Evolutionary conservation across 805 yeast genomes (phyloP).

Genomic region (Kurtzmaniella fragi): DNA sequence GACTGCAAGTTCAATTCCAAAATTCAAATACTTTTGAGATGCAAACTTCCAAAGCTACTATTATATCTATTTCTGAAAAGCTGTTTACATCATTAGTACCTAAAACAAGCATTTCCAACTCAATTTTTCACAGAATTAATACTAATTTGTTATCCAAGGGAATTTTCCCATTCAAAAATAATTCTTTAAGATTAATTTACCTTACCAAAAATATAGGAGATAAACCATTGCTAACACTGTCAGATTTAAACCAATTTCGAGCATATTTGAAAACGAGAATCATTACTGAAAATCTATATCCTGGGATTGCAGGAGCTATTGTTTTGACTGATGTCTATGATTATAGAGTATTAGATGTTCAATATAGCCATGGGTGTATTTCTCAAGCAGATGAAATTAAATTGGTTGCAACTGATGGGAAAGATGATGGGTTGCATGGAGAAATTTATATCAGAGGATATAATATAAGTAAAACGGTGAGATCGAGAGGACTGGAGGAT

Average conservation of each 20-base stretch:
- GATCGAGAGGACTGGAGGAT: constrained; percentile 7
- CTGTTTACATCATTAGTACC: constrained; percentile 10
- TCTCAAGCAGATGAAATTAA: constrained; percentile 60
- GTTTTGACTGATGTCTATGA: constrained; percentile 58
- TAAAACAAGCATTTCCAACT: constrained; percentile 5
- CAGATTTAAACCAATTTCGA: constrained; percentile 36
- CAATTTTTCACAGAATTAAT: constrained; percentile 23
- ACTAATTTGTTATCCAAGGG: constrained; percentile 45
- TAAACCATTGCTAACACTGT: constrained; percentile 12
- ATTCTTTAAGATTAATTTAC: constrained; percentile 38
- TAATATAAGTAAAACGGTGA: constrained; percentile 49
- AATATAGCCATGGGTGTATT: constrained; percentile 45
- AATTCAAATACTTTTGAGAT: constrained; percentile 10
- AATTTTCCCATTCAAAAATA: constrained; percentile 12
- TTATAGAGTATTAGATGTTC: constrained; percentile 44
- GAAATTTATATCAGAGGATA: constrained; percentile 58
- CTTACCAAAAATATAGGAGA: constrained; percentile 23
- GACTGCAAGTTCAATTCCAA: constrained; percentile 14
- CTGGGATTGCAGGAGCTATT: constrained; percentile 52
- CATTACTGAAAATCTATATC: constrained; percentile 43
- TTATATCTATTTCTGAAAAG: constrained; percentile 23
- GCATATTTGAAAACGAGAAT: constrained; percentile 46
- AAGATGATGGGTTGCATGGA: constrained; percentile 37
- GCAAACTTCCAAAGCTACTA: constrained; percentile 18
- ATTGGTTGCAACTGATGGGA: constrained; percentile 22